phyloP scores from a whole-genome alignment of 108 stramenopile genomes.

The Nitzschia sp. region DNA sequence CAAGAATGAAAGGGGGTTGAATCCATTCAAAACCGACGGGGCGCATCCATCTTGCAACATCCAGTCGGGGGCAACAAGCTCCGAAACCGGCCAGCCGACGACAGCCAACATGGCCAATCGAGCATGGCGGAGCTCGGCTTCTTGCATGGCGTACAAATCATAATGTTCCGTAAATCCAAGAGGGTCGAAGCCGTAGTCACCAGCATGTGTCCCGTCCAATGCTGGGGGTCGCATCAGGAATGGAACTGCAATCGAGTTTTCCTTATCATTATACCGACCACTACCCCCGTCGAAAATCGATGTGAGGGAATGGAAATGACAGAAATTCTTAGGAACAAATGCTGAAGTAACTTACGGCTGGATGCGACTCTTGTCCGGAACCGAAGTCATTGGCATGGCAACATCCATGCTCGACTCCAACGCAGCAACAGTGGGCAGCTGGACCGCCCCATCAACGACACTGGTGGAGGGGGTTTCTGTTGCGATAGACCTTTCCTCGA shows the following conservation, averaged over 20 bases:
- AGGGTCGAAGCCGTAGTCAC: constrained; percentile 85
- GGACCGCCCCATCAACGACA: not conserved
- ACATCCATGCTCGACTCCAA: not conserved
- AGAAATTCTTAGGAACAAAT: no score
- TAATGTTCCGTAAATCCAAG: constrained; percentile 68
- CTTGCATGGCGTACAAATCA: constrained; percentile 44
- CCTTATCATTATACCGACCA: constrained; percentile 62
- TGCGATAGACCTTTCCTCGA: not conserved
- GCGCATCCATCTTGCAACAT: constrained; percentile 63
- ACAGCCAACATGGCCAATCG: constrained; percentile 85
- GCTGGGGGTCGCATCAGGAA: constrained; percentile 68
- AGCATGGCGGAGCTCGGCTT: constrained; percentile 69
- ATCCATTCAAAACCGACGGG: constrained; percentile 80
- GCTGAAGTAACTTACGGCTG: not conserved
- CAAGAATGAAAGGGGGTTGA: constrained; percentile 65
- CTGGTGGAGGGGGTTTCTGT: no score
- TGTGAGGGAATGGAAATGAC: no score
- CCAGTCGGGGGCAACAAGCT: constrained; percentile 69
- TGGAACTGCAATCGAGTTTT: constrained; percentile 72
- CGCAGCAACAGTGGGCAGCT: not conserved
- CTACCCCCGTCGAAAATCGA: constrained; percentile 44
- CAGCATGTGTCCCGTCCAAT: constrained; percentile 83
- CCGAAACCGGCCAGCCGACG: constrained; percentile 76
- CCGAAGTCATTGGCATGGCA: not conserved
- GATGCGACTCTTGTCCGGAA: constrained; percentile 6